phyloP scores from a whole-genome alignment of 108 stramenopile genomes.

The Skeletonema grethae region DNA sequence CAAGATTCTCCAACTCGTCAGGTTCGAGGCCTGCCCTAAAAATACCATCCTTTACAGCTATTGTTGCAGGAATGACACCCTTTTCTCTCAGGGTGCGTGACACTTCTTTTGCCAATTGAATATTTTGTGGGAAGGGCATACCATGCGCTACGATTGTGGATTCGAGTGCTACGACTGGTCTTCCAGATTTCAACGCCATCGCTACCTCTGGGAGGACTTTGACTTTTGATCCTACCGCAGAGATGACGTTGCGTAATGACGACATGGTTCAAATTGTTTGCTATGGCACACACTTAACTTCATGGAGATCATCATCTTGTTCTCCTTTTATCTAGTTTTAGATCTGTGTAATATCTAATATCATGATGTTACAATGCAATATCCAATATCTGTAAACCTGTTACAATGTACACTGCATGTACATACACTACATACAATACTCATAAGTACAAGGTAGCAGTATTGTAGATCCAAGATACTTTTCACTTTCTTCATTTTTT shows the following conservation, averaged over 20 bases:
- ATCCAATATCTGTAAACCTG: too few relatives aligned
- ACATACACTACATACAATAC: too few relatives aligned
- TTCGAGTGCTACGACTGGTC: constrained; percentile 91
- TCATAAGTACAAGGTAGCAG: too few relatives aligned
- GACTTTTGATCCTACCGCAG: constrained; percentile 12
- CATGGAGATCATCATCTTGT: too few relatives aligned
- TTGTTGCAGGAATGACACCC: constrained; percentile 93
- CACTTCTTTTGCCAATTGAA: constrained; percentile 78
- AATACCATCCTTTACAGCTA: constrained; percentile 86
- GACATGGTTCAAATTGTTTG: not conserved
- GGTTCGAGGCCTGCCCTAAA: constrained; percentile 77
- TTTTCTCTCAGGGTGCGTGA: constrained; percentile 58
- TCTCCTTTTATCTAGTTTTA: too few relatives aligned
- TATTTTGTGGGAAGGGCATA: constrained; percentile 97
- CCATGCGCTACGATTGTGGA: constrained; percentile 98
- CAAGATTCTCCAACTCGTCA: constrained; percentile 88
- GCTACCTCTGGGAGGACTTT: constrained; percentile 40
- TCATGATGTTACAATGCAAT: too few relatives aligned
- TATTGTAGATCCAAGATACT: too few relatives aligned
- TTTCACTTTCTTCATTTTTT: too few relatives aligned
- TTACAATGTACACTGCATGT: too few relatives aligned
- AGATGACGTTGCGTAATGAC: not conserved
- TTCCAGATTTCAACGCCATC: constrained; percentile 22
- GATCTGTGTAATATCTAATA: too few relatives aligned
- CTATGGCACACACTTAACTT: too few relatives aligned